These are phyloP conservation scores for Fusarium azukiicola DNA, from an alignment of 2,329 filamentous ascomycete species.

Conservation along the genomic window DNA sequence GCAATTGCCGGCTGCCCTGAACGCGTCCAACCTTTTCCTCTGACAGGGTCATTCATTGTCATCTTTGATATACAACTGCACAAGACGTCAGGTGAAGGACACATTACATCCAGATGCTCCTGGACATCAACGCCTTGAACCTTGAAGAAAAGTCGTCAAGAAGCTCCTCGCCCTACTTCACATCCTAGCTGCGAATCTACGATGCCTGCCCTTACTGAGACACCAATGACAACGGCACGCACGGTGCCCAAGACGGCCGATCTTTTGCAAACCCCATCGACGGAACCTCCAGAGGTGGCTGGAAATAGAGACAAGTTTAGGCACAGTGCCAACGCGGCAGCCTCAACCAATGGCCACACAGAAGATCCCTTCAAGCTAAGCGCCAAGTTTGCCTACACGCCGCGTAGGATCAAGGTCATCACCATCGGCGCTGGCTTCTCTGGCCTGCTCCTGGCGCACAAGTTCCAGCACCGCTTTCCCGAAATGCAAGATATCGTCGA, in stretches of 20 bases:
- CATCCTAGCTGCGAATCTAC: conserved; percentile 4
- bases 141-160: not conserved
- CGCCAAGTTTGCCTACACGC: conserved; percentile 54
- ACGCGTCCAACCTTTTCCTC: not conserved
- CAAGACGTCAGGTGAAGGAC: not conserved
- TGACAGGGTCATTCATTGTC: not conserved
- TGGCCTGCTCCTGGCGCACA: conserved; percentile 60
- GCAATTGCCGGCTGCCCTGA: conserved; percentile 9
- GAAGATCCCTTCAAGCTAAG: conserved; percentile 55
- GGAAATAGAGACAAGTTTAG: conserved; percentile 10
- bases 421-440: conserved; percentile 61
- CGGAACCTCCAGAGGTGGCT: conserved; percentile 46
- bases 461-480: conserved; percentile 60
- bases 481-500: conserved; percentile 53
- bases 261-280: conserved; percentile 33
- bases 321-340: conserved; percentile 4
- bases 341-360: conserved; percentile 18
- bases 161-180: not conserved
- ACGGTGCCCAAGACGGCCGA: conserved; percentile 5
- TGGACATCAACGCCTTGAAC: not conserved
- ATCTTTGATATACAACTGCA: conserved; percentile 12
- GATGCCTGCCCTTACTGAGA: conserved; percentile 46
- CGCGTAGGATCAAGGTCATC: conserved; percentile 57
- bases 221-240: conserved; percentile 32
- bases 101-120: not conserved